Evolutionary conservation across 106 monocot species (phyloP), one percentile per base, ranked within the genome.

Genomic region (Ottelia alismoides): DNA sequence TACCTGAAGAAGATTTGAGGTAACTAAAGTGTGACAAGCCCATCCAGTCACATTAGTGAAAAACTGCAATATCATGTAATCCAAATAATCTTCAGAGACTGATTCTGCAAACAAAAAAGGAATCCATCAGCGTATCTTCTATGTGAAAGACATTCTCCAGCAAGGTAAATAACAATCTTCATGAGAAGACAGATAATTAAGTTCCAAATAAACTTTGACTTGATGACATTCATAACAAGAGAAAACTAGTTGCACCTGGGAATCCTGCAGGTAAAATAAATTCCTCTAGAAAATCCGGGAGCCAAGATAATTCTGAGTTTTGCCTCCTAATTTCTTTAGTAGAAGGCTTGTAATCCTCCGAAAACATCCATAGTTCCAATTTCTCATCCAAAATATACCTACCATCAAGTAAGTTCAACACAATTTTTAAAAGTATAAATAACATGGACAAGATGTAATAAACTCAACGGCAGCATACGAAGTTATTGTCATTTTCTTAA

Each of bases 261-360:
- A 63, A 82, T 1, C 76, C 76, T 50, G 66, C 64, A 52, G 82
- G 82, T 45, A 82, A 56, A 60, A 67, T 20, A 67, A 82, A 82
- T 45, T 71, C 63, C 65, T 53, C 64, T 20, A 82, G 28, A 28
- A 16, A 49, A 58, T 3, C 20, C 6, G 67, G 63, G 48, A 74
- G 45, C 58, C 52, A 70, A 46, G 58, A 29, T 25, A 77, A 60
- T 25, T 62, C 31, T 48, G 59, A 58, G 31, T 62, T 18, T 16
- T 64, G 52, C 22, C 60, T 48, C 29, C 30, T 52, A 22, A 58
- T 51, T 57, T 20, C 40, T 27, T 53, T 69, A 7, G 27, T 32
- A 22, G 44, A 56, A 1, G 65, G 49, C 18, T n/a, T 62, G 19
- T 57, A n/a, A 1, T 40, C 55, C 27, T 70, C 65, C 62, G 49